A percentile compares a stretch with the other conserved stretches of the same genome.
Evolutionary conservation across 305 asterid species (phyloP).

Genomic region (Solanum hybrid): DNA sequence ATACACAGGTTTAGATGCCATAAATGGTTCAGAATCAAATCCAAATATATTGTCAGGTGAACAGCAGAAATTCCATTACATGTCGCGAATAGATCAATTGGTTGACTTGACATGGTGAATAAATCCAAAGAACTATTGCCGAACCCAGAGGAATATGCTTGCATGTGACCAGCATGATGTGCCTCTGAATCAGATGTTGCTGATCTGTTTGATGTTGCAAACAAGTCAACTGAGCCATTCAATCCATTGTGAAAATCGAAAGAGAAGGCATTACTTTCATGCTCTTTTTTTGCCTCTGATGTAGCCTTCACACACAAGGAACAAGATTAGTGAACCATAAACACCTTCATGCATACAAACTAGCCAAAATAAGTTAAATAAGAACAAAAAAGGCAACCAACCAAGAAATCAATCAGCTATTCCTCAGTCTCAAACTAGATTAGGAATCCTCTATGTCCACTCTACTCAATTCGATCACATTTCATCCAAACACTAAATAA

Average conservation of each 20-base stretch:
- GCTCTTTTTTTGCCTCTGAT: conserved; percentile 18
- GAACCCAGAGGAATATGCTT: conserved; percentile 1
- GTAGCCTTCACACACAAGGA: conserved; percentile 36
- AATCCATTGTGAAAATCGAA: conserved; percentile 19
- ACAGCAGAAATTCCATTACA: conserved; percentile 29
- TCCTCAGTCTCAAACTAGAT: background rate
- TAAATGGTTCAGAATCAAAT: conserved; percentile 22
- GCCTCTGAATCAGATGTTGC: conserved; percentile 1
- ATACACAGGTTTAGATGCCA: conserved; percentile 21
- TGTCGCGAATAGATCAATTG: conserved; percentile 32
- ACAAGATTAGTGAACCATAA: conserved; percentile 23
- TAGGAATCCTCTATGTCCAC: background rate
- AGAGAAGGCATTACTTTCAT: conserved; percentile 24
- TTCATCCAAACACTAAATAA: background rate
- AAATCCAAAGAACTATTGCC: background rate
- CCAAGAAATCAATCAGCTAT: background rate
- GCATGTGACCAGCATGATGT: background rate
- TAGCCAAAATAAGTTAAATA: background rate
- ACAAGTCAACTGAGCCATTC: conserved; percentile 28
- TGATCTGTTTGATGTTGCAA: conserved; percentile 26
- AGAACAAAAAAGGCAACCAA: background rate
- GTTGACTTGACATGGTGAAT: conserved; percentile 20
- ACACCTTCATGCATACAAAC: background rate
- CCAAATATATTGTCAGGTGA: conserved; percentile 22
- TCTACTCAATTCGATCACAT: background rate